These are phyloP conservation scores for Diddensiella caesifluorescens DNA, from an alignment of 805 yeast genomes.

Conservation along the genomic window DNA sequence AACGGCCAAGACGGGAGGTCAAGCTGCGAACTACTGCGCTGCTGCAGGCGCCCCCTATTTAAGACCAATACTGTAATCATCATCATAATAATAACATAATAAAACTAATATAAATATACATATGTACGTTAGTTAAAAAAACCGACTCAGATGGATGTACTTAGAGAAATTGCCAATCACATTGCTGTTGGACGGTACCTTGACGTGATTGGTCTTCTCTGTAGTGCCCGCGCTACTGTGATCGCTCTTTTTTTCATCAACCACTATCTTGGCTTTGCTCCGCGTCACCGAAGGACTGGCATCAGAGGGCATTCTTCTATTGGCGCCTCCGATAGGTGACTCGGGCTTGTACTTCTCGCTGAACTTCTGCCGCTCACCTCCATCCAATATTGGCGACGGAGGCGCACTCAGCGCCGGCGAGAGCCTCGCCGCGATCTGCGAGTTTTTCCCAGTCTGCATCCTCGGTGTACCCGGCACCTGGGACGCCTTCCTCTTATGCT, in stretches of 20 bases:
- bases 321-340: not conserved
- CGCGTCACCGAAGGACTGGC: slow-evolving; percentile 11
- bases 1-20: not conserved
- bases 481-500: not conserved
- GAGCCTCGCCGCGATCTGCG: not conserved
- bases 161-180: slow-evolving; percentile 16
- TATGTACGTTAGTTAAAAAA: slow-evolving; percentile 3
- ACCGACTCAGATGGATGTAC: slow-evolving; percentile 14
- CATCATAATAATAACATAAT: not conserved
- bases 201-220: not conserved
- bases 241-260: not conserved
- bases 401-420: slow-evolving; percentile 3
- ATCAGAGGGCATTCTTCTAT: slow-evolving; percentile 11
- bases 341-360: not conserved
- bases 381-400: not conserved
- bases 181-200: slow-evolving; percentile 1
- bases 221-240: not conserved
- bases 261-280: slow-evolving; percentile 5
- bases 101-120: not conserved
- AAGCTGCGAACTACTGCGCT: not conserved
- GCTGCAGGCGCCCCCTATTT: not conserved
- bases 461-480: not conserved
- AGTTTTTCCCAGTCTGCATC: not conserved
- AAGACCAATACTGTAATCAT: not conserved
- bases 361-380: not conserved